phyloP scores from a whole-genome alignment of 805 yeast species.

The Peterozyma toletana region DNA sequence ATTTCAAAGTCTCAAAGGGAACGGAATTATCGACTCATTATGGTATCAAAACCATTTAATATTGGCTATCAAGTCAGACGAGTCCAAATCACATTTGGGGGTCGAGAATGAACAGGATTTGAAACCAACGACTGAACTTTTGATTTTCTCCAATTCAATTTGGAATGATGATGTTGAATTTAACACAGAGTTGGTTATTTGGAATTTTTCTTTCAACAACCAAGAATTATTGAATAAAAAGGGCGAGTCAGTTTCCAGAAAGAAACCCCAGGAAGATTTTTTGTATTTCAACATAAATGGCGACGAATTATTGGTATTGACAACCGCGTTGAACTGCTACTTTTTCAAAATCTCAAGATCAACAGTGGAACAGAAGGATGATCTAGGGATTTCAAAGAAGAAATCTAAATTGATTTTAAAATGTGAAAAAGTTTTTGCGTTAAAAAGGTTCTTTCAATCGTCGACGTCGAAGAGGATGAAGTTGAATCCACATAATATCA shows the following conservation, averaged over 20 bases:
- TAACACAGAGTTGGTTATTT: slow-evolving; percentile 19
- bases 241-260: background rate
- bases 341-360: slow-evolving; percentile 8
- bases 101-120: slow-evolving; percentile 12
- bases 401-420: slow-evolving; percentile 5
- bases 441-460: slow-evolving; percentile 6
- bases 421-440: slow-evolving; percentile 7
- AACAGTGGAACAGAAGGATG: background rate
- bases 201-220: slow-evolving; percentile 25
- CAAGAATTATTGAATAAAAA: slow-evolving; percentile 14
- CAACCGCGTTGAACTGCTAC: slow-evolving; percentile 24
- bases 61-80: slow-evolving; percentile 17
- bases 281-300: slow-evolving; percentile 21
- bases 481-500: slow-evolving; percentile 8
- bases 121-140: slow-evolving; percentile 20
- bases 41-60: slow-evolving; percentile 27
- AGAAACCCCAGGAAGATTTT: slow-evolving; percentile 12
- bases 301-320: slow-evolving; percentile 20
- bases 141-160: slow-evolving; percentile 18
- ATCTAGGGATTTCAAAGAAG: background rate
- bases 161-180: slow-evolving; percentile 17
- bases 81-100: slow-evolving; percentile 17
- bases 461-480: background rate
- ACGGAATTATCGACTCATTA: slow-evolving; percentile 6
- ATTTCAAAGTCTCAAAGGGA: background rate